Evolutionary conservation across 768 basidiomycete genomes (phyloP), one percentile per base, ranked within the genome.

Genomic region (Lactifluus rugatus): DNA sequence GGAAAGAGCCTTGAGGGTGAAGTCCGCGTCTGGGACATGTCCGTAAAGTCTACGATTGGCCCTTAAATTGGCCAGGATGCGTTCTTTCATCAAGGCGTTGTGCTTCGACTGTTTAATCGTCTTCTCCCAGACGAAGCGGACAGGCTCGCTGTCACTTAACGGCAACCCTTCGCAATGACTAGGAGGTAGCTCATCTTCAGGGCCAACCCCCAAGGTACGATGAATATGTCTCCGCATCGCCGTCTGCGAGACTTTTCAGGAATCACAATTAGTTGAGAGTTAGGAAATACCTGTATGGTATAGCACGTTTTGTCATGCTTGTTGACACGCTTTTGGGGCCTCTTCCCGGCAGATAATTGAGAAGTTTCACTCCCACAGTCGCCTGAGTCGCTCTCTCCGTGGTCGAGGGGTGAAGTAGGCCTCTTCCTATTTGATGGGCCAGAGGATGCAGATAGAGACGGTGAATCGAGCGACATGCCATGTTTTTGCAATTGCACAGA

Each of bases 41-140:
- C 77, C 81, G 69, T 88, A 89, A 54, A 76, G 56, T 28, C 70
- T 71, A 9, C 82, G 77, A 26, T 79, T 78, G 13, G 75, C 72
- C 54, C 77, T 82, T 57, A 89, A 70, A 66, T 88, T 84, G 8
- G 73, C 72, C 21, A 88, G 66, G 8, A 87, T 68, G 9, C 82
- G 81, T 16, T 74, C 70, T 71, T 84, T 88, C 86, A 88, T 88
- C 14, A 78, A 76, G 10, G 76, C 73, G 58, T 89, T 89, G 65
- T 88, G 87, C 19, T 81, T 76, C 1, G 86, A 89, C 64, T 88
- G 84, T 59, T 82, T 85, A 11, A 79, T 74, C 2, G 87, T 89
- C 68, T 86, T 87, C 60, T 84, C 81, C 87, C 87, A 89, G 4
- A 87, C 82, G 62, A 89, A 89, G 19, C 87, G 82, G 14, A 89